phyloP scores from a whole-genome alignment of 306 rosid genomes.

The Amphicarpaea edgeworthii region DNA sequence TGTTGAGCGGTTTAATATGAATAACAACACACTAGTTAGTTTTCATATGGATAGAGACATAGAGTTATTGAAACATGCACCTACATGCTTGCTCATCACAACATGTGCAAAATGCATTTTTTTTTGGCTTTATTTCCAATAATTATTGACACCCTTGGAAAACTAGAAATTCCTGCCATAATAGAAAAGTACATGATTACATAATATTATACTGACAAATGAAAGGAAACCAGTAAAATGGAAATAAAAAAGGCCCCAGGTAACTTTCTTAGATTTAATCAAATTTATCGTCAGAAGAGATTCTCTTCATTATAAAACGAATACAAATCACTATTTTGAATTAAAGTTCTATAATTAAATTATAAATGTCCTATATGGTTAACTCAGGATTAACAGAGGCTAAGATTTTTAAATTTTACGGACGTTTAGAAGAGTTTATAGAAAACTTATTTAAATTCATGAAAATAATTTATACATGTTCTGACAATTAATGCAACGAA shows the following conservation, averaged over 20 bases:
- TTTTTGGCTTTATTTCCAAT: conserved; percentile 7
- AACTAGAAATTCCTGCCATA: neutral
- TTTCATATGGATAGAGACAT: conserved; percentile 6
- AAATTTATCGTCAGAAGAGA: neutral
- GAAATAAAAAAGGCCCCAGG: neutral
- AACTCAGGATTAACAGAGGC: no score
- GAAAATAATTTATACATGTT: neutral
- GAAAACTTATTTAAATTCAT: no score
- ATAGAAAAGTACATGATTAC: neutral
- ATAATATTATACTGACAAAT: neutral
- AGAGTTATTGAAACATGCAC: neutral
- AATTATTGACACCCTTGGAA: neutral
- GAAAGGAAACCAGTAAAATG: neutral
- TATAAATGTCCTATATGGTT: neutral
- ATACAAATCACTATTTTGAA: neutral
- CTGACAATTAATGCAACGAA: neutral
- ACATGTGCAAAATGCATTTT: conserved; percentile 8
- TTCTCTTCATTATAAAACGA: neutral
- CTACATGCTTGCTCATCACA: neutral
- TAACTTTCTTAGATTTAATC: neutral
- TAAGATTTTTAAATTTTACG: no score
- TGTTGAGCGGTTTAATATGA: neutral
- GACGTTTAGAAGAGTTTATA: no score
- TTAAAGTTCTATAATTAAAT: neutral
- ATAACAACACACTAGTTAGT: neutral